Evolutionary conservation across 2,329 filamentous ascomycete genomes (phyloP).

Genomic region (Venturia asperata): DNA sequence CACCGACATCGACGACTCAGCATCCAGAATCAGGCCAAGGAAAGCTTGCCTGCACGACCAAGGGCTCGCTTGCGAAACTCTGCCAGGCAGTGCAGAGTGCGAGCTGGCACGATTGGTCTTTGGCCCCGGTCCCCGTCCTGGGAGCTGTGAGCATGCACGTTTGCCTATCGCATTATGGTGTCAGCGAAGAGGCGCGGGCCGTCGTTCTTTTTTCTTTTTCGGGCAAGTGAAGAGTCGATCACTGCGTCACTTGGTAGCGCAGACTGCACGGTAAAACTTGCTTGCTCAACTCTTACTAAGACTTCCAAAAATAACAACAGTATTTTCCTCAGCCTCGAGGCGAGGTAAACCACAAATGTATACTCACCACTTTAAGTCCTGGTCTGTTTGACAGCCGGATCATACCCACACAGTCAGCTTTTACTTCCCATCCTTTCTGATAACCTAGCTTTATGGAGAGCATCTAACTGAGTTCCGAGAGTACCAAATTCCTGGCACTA

Average conservation of each 20-base stretch:
- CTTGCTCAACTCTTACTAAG: neutral
- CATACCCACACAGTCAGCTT: neutral
- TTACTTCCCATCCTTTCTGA: neutral
- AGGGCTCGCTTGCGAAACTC: neutral
- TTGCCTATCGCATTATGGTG: neutral
- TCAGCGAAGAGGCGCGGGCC: neutral
- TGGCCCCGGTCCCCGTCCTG: neutral
- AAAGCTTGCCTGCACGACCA: neutral
- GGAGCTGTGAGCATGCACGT: neutral
- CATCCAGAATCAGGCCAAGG: neutral
- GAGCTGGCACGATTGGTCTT: neutral
- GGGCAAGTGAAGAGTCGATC: neutral
- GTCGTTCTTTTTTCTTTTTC: neutral
- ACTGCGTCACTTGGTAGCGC: neutral
- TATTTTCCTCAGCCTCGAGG: neutral
- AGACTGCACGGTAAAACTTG: neutral
- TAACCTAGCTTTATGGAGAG: neutral
- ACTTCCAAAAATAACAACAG: neutral
- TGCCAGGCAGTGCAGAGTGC: neutral
- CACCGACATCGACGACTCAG: neutral
- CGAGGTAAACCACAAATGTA: neutral
- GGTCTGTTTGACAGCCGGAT: neutral
- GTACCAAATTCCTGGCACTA: neutral
- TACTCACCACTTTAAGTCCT: neutral
- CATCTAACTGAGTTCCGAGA: neutral